Base-by-base conservation (phyloP, 1,284 basidiomycete species). In the Ustilago tritici region DNA sequence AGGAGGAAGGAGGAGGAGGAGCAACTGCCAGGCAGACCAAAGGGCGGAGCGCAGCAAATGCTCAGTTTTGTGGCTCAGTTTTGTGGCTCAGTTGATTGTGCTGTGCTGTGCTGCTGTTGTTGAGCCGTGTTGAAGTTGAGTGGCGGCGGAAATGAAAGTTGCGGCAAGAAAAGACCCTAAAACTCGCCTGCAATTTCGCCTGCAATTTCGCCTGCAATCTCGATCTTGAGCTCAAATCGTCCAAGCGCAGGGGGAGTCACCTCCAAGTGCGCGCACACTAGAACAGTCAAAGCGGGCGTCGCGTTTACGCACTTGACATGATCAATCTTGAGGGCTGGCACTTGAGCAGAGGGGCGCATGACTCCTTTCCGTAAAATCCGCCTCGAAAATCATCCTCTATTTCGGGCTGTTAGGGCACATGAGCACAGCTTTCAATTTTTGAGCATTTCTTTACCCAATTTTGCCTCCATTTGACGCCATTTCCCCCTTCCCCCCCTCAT, bases 331-430 rank as follows among this genome's bases (percentile, higher is more conserved):
- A 28, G 23, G 23, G 23, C 23, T 19, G 36, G 36, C 36, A 38
- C 36, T 38, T 38, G 36, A 38, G 36, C 36, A 38, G 36, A 38
- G 36, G 36, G 36, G 38, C 70, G 70, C 61, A 63, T 72, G 70
- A 72, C 70, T 72, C 70, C 64, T 60, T 53, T 66, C 70, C 70
- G 57, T 23, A 47, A 67, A 49, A 61, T 53, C 43, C 6, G 2
- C 19, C 28, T 28, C n/a, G 14, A 32, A 34, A n/a, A 41, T 31
- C 56, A 4, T 23, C 4, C 17, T 35, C 41, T 23, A 28, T 41
- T 34, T 49, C 23, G 49, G 10, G 23, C 10, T 11, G 36, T 15
- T 5, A 11, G 5, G 28, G 59, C 65, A 38, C 19, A 15, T 4
- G 43, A 43, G 40, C 65, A 67, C 54, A 61, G 61, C 56, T 28